These are phyloP conservation scores for Pontederia paniculata DNA, from an alignment of 176 grass and related monocot species.

Conservation along the genomic window DNA sequence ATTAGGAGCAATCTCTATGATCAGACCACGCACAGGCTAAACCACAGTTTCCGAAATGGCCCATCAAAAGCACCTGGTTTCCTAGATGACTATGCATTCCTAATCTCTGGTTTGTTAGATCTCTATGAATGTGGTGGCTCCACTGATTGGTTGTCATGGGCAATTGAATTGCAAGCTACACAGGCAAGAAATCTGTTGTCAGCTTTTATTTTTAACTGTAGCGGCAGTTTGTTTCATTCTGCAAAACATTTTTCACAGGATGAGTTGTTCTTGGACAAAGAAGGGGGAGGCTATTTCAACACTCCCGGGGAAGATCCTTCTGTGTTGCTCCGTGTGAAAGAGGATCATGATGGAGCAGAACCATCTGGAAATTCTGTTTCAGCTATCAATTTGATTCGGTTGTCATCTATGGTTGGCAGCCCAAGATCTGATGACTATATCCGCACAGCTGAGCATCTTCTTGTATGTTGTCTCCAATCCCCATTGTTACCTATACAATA, in stretches of 20 bases:
- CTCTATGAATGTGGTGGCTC: slow-evolving; percentile 84
- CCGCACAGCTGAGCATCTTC: slow-evolving; percentile 63
- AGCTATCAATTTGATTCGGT: slow-evolving; percentile 78
- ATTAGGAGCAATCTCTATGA: slow-evolving; percentile 78
- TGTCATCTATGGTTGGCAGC: slow-evolving; percentile 56
- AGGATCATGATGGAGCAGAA: slow-evolving; percentile 96
- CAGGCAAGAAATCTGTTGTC: slow-evolving; percentile 41
- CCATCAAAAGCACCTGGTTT: slow-evolving; percentile 95
- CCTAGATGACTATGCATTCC: slow-evolving; percentile 96
- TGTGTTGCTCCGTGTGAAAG: slow-evolving; percentile 74
- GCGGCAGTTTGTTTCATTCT: neutral
- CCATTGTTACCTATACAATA: no score
- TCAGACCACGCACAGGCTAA: slow-evolving; percentile 34
- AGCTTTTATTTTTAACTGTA: slow-evolving; percentile 6
- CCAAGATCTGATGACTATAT: slow-evolving; percentile 44
- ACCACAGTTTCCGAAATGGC: slow-evolving; percentile 83
- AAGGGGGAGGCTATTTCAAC: slow-evolving; percentile 94
- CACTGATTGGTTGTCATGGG: slow-evolving; percentile 72
- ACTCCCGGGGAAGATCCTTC: slow-evolving; percentile 90
- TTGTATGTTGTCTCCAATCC: slow-evolving; percentile 35
- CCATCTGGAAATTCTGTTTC: slow-evolving; percentile 89
- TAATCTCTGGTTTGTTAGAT: slow-evolving; percentile 76
- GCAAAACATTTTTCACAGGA: slow-evolving; percentile 32
- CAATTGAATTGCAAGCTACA: slow-evolving; percentile 61
- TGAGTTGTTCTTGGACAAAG: slow-evolving; percentile 70